A percentile compares a stretch with the other conserved stretches of the same genome.
Conservation (phyloP, 192 early-diverging fungal species). For the Entomortierella parvispora region DNA sequence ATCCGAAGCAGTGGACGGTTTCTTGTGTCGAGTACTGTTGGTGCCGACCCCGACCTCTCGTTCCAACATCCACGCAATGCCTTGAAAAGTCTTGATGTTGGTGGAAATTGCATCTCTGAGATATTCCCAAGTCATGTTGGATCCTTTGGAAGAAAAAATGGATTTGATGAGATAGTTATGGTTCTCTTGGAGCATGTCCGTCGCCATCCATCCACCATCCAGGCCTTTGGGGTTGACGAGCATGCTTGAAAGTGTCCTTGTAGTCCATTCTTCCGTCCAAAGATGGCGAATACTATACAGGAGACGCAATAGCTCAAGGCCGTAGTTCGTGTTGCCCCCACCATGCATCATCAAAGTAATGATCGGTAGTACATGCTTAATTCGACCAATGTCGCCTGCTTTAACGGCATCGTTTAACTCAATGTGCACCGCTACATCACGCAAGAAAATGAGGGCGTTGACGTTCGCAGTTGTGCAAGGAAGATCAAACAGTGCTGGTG, state of each 20-base stretch:
- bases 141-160: constrained; percentile 23
- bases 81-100: constrained; percentile 27
- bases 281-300: constrained; percentile 13
- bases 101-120: constrained; percentile 24
- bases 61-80: constrained; percentile 23
- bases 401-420: constrained; percentile 14
- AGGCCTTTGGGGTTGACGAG: constrained; percentile 24
- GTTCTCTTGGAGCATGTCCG: constrained; percentile 29
- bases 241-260: constrained; percentile 5
- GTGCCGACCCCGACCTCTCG: constrained; percentile 9
- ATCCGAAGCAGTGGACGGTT: neutral
- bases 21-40: constrained; percentile 10
- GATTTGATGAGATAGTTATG: constrained; percentile 32
- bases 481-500: constrained; percentile 8
- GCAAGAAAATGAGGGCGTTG: constrained; percentile 18
- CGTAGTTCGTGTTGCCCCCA: constrained; percentile 30
- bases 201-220: constrained; percentile 22
- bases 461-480: constrained; percentile 8
- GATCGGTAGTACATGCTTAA: neutral
- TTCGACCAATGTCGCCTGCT: constrained; percentile 25
- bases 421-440: constrained; percentile 11
- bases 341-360: constrained; percentile 36
- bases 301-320: constrained; percentile 14
- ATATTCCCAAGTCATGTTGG: constrained; percentile 34
- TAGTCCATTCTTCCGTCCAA: constrained; percentile 18